phyloP scores from a whole-genome alignment of 768 basidiomycete genomes.

The Fomitopsis serialis region DNA sequence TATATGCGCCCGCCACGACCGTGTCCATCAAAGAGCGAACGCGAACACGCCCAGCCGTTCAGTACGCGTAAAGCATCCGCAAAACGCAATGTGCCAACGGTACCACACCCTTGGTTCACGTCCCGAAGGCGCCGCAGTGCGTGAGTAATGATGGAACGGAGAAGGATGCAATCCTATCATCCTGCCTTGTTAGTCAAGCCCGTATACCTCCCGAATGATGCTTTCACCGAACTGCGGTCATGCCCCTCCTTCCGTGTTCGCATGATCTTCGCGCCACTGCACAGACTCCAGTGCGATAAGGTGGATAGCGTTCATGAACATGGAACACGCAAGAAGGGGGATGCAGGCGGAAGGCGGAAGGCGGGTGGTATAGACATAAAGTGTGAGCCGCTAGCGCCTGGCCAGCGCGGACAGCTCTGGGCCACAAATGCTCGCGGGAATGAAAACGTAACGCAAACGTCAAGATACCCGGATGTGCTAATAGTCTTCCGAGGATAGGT shows the following conservation, averaged over 20 bases:
- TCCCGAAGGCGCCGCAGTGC: neutral
- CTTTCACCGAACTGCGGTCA: neutral
- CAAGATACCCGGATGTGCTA: neutral
- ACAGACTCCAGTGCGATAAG: too few relatives aligned
- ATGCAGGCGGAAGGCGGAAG: neutral
- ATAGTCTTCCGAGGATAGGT: too few relatives aligned
- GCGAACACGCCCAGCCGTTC: neutral
- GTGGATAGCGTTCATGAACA: neutral
- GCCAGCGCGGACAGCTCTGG: neutral
- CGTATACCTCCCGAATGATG: neutral
- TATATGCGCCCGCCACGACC: neutral
- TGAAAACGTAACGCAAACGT: neutral
- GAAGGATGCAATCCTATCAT: constrained; percentile 1
- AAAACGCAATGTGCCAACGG: neutral
- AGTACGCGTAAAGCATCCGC: neutral
- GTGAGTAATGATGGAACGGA: neutral
- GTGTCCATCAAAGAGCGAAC: neutral
- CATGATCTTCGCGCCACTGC: too few relatives aligned
- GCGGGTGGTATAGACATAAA: neutral
- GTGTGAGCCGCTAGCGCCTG: neutral
- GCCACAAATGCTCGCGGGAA: neutral
- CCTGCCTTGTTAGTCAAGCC: neutral
- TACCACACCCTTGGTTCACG: neutral
- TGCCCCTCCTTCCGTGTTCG: too few relatives aligned
- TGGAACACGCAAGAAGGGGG: neutral